Evolutionary conservation across 805 yeast genomes (phyloP).

Genomic region (Yarrowia keelungensis): DNA sequence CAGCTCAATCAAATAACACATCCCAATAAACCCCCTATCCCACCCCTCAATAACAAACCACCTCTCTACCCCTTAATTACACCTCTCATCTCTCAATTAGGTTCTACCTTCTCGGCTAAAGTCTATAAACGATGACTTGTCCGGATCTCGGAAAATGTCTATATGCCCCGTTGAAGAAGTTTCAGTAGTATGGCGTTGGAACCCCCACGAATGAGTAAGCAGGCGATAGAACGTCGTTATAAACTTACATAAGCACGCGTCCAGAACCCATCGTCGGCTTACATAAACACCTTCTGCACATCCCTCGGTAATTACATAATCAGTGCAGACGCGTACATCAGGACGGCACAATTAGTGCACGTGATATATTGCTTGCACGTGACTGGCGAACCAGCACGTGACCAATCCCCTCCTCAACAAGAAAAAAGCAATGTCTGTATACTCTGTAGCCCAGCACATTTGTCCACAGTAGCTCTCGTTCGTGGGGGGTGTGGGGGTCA

Average conservation of each 20-base stretch:
- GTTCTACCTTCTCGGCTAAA: too few species aligned
- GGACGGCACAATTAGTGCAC: background rate
- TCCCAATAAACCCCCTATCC: too few species aligned
- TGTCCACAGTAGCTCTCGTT: background rate
- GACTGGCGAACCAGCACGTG: background rate
- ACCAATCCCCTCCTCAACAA: background rate
- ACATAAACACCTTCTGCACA: background rate
- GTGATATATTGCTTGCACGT: background rate
- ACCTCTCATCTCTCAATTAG: too few species aligned
- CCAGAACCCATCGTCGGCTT: too few species aligned
- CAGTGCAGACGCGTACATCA: too few species aligned
- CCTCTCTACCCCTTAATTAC: too few species aligned
- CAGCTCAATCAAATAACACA: too few species aligned
- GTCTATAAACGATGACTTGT: background rate
- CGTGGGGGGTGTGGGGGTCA: slow-evolving; percentile 10
- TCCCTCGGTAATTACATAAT: background rate
- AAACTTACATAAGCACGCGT: too few species aligned
- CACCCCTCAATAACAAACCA: too few species aligned
- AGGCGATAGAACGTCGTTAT: too few species aligned
- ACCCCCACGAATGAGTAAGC: background rate
- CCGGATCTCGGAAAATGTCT: background rate
- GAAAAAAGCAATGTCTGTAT: background rate
- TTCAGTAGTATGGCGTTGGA: background rate
- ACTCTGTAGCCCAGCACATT: background rate
- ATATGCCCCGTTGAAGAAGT: background rate